These are phyloP conservation scores for Thermothielavioides terrestris DNA, from an alignment of 495 filamentous ascomycete species.

Conservation along the genomic window DNA sequence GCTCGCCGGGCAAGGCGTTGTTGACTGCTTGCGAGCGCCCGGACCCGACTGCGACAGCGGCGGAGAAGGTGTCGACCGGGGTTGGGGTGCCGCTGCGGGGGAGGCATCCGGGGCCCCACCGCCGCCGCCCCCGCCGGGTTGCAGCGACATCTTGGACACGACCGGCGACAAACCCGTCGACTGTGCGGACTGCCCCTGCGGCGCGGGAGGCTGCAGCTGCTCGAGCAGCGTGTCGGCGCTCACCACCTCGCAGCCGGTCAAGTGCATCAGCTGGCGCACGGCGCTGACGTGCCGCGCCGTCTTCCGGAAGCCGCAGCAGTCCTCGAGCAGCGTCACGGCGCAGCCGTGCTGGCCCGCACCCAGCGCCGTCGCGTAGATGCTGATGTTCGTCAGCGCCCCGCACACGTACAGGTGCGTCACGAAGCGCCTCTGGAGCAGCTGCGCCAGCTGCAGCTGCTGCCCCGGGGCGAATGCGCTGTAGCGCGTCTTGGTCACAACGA, in stretches of 20 bases:
- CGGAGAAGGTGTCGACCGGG: constrained; percentile 6
- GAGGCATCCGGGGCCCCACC: constrained; percentile 1
- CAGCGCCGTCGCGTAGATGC: constrained; percentile 84
- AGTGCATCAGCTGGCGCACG: constrained; percentile 63
- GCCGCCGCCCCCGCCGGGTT: background rate
- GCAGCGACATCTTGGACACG: constrained; percentile 21
- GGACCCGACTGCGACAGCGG: constrained; percentile 2
- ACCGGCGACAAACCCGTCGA: constrained; percentile 24
- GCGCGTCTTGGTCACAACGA: constrained; percentile 65
- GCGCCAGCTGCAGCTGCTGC: constrained; percentile 52
- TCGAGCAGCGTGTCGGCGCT: constrained; percentile 51
- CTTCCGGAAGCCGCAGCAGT: constrained; percentile 80
- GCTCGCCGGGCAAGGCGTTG: background rate
- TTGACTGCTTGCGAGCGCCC: background rate
- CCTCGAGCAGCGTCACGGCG: constrained; percentile 73
- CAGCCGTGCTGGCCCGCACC: constrained; percentile 86
- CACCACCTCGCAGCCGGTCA: constrained; percentile 62
- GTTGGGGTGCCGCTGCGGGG: background rate
- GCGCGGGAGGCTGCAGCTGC: constrained; percentile 11
- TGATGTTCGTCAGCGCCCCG: constrained; percentile 79
- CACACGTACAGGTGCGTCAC: constrained; percentile 90
- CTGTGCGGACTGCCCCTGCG: constrained; percentile 1
- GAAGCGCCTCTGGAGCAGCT: constrained; percentile 62
- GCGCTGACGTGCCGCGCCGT: constrained; percentile 65
- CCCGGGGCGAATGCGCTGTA: constrained; percentile 69